Percentiles rank a stretch among this genome's conserved stretches.
These are phyloP conservation scores for Xerocomus spinulosus DNA, from an alignment of 768 basidiomycete species.

Conservation along the genomic window DNA sequence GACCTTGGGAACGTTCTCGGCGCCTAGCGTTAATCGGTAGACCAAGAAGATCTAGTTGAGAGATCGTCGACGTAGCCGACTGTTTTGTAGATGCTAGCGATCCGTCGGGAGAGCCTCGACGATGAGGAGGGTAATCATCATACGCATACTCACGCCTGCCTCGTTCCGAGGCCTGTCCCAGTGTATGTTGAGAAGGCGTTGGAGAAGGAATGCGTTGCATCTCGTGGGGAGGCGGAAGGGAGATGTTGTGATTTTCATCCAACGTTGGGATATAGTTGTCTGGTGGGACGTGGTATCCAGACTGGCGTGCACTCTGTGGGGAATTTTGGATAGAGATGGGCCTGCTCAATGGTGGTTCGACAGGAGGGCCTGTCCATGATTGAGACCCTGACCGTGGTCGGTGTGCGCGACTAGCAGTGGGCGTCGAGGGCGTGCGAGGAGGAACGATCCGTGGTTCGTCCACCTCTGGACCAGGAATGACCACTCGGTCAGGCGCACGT, in stretches of 20 bases:
- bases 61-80: constrained; percentile 28
- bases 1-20: constrained; percentile 20
- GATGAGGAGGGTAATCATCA: constrained; percentile 14
- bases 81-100: constrained; percentile 28
- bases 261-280: constrained; percentile 50
- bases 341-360: constrained; percentile 8
- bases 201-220: constrained; percentile 33
- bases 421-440: constrained; percentile 5
- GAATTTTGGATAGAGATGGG: constrained; percentile 23
- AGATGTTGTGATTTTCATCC: constrained; percentile 35
- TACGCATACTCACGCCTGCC: constrained; percentile 25
- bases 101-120: constrained; percentile 27
- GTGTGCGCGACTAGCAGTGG: constrained; percentile 14
- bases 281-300: constrained; percentile 35
- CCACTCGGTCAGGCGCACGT: constrained; percentile 11
- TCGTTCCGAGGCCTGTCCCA: constrained; percentile 19
- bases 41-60: constrained; percentile 31
- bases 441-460: constrained; percentile 16
- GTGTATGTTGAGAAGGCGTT: constrained; percentile 23
- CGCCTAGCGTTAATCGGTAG: constrained; percentile 16
- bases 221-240: constrained; percentile 51
- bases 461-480: too few species aligned
- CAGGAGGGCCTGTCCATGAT: constrained; percentile 15
- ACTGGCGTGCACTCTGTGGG: constrained; percentile 4
- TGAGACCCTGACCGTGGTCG: constrained; percentile 14